Conservation (phyloP, 2,329 filamentous ascomycete species). For the Aspergillus versicolor region DNA sequence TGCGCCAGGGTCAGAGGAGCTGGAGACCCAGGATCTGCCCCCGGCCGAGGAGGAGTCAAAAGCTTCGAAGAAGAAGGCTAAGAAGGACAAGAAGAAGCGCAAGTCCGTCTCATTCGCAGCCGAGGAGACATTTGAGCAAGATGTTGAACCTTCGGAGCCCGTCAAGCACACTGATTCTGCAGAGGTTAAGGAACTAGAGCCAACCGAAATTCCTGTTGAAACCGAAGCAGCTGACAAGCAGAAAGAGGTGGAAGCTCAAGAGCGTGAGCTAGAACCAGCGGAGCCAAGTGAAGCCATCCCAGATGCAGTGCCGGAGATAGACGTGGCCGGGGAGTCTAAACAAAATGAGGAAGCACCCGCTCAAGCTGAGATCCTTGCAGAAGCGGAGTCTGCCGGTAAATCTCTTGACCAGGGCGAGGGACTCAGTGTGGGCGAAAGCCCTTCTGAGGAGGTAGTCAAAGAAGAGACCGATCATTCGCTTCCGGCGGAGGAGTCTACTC, state of each 20-base stretch:
- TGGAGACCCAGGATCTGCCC: conserved; percentile 2
- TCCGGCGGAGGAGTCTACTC: not conserved
- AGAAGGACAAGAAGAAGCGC: conserved; percentile 40
- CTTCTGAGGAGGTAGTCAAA: not conserved
- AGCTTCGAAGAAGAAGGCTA: conserved; percentile 38
- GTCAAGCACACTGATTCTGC: not conserved
- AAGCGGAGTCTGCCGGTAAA: not conserved
- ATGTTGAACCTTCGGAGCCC: conserved; percentile 1
- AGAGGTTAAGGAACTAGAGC: not conserved
- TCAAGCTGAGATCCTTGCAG: not conserved
- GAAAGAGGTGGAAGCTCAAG: not conserved
- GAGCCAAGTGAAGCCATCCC: not conserved
- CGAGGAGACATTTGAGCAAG: conserved; percentile 14
- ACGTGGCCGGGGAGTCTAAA: not conserved
- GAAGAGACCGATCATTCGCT: not conserved
- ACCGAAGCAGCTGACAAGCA: not conserved
- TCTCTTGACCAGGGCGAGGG: not conserved
- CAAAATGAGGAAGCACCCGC: not conserved
- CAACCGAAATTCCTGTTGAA: not conserved
- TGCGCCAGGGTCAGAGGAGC: not conserved
- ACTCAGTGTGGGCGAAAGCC: not conserved
- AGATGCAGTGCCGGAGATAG: not conserved
- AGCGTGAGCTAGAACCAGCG: no score
- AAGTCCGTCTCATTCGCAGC: conserved; percentile 28
- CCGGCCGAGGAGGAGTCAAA: conserved; percentile 15